Conservation (phyloP, 768 basidiomycete species). For the Russula sp. region DNA sequence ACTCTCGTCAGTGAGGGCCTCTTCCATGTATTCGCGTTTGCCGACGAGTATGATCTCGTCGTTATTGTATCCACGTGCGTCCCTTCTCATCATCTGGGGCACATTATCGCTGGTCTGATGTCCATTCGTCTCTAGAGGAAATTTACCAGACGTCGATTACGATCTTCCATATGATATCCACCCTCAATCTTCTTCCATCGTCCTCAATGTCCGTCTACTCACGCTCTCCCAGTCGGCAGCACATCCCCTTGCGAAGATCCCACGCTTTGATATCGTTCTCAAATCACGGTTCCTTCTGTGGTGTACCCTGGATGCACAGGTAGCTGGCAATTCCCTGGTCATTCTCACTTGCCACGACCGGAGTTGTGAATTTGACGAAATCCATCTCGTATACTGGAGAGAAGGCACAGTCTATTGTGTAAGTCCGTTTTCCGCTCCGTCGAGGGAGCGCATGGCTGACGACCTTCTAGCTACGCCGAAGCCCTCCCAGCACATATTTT, state of each 20-base stretch:
- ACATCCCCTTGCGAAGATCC: conserved; percentile 12
- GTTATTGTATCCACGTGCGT: conserved; percentile 13
- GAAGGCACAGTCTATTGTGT: conserved; percentile 11
- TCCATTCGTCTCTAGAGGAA: not conserved
- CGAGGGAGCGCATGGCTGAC: not conserved
- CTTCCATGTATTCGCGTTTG: conserved; percentile 14
- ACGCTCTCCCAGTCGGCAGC: conserved; percentile 10
- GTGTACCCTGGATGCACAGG: conserved; percentile 12
- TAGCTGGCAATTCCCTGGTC: conserved; percentile 10
- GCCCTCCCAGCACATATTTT: conserved; percentile 15
- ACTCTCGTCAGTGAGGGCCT: conserved; percentile 11
- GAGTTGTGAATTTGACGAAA: conserved; percentile 14
- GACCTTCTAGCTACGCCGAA: conserved; percentile 5
- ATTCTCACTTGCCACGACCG: conserved; percentile 16
- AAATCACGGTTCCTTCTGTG: conserved; percentile 15
- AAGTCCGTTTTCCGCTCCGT: not conserved
- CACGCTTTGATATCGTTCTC: conserved; percentile 9
- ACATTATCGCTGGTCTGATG: not conserved
- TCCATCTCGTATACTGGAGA: conserved; percentile 15
- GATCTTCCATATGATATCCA: not conserved
- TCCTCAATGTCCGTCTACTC: conserved; percentile 13
- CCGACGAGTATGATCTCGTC: conserved; percentile 13
- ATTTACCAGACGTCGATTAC: conserved; percentile 1
- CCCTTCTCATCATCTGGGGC: not conserved
- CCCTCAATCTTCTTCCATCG: conserved; percentile 3